Percentiles rank a stretch among this genome's conserved stretches.
phyloP scores from a whole-genome alignment of 169 alveolate species.

The Besnoitia besnoiti region DNA sequence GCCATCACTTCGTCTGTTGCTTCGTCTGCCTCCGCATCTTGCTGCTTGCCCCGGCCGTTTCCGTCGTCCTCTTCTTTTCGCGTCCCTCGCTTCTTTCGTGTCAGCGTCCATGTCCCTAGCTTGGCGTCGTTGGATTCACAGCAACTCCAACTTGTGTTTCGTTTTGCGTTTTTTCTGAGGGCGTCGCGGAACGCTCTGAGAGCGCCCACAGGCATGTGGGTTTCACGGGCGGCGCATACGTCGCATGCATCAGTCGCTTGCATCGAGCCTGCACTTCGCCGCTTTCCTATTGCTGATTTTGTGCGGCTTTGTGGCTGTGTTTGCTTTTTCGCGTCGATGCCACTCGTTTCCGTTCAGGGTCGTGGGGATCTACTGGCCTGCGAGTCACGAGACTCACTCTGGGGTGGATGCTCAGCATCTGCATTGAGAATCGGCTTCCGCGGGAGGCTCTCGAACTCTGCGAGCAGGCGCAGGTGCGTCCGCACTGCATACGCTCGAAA shows the following conservation, averaged over 20 bases:
- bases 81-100: neutral
- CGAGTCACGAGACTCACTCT: slow-evolving; percentile 11
- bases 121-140: too few species aligned
- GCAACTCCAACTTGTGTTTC: too few species aligned
- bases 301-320: too few species aligned
- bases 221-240: too few species aligned
- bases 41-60: neutral
- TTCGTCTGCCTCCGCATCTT: neutral
- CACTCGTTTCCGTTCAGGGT: neutral
- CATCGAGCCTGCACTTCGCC: too few species aligned
- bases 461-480: neutral
- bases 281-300: too few species aligned
- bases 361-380: neutral
- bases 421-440: neutral
- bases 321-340: too few species aligned
- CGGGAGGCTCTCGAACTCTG: neutral
- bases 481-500: neutral
- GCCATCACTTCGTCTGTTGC: neutral
- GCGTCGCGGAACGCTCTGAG: too few species aligned
- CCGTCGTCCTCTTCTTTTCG: neutral
- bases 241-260: too few species aligned
- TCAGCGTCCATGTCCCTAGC: too few species aligned
- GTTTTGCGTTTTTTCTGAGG: too few species aligned
- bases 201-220: too few species aligned
- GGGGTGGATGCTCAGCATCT: neutral